These are phyloP conservation scores for Aspergillus ibericus DNA, from an alignment of 2,329 filamentous ascomycete genomes.

Conservation along the genomic window DNA sequence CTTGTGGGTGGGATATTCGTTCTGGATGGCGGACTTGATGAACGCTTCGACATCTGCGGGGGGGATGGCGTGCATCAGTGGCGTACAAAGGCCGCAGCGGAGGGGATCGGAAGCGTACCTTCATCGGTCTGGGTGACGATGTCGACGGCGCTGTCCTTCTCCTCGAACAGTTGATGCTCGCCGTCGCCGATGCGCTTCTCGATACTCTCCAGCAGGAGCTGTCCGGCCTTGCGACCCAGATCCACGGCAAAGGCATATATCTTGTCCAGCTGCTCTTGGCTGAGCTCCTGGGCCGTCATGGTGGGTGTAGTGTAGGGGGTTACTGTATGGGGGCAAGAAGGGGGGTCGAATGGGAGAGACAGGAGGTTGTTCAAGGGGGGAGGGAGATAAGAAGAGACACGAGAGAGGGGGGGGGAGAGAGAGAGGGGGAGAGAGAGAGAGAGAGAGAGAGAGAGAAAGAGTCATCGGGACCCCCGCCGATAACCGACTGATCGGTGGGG, in stretches of 20 bases:
- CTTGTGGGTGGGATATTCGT: slow-evolving; percentile 66
- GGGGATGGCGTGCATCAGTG: neutral
- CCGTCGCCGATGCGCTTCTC: slow-evolving; percentile 53
- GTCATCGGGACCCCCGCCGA: too few species aligned
- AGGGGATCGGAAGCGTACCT: slow-evolving; percentile 46
- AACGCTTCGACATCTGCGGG: slow-evolving; percentile 68
- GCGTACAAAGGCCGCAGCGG: neutral
- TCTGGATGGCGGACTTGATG: slow-evolving; percentile 60
- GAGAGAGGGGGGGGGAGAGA: too few species aligned
- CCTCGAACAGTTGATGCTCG: slow-evolving; percentile 48
- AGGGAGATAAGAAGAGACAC: too few species aligned
- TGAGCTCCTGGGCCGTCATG: slow-evolving; percentile 25
- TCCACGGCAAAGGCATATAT: slow-evolving; percentile 71
- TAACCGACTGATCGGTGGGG: too few species aligned
- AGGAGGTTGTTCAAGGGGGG: too few species aligned
- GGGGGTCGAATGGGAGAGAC: too few species aligned
- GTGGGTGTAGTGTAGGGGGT: too few species aligned
- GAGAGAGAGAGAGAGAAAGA: too few species aligned
- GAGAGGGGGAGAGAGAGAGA: too few species aligned
- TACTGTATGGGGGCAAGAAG: too few species aligned
- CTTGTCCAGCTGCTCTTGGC: slow-evolving; percentile 55
- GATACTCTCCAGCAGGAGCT: slow-evolving; percentile 66
- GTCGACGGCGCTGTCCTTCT: slow-evolving; percentile 76
- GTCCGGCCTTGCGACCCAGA: slow-evolving; percentile 68
- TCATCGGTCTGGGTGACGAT: slow-evolving; percentile 76